Conservation (phyloP, 306 rosid species). For the Alnus rubra region DNA sequence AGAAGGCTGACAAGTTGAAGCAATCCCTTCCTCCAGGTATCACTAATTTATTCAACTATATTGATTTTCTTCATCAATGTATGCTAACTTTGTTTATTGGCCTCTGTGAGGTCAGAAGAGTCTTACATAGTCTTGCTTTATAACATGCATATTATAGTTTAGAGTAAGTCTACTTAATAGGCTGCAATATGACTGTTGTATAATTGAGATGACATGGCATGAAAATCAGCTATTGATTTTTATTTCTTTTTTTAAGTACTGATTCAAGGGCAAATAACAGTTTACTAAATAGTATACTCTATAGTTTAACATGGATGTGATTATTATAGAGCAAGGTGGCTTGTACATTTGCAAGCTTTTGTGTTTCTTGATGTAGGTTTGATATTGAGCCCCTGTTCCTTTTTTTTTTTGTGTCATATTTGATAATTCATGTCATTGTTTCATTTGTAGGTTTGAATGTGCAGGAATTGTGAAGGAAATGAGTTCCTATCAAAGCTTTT, state of each 20-base stretch:
- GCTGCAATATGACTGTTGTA: too few relatives aligned
- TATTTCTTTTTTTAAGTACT: too few relatives aligned
- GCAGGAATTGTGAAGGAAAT: constrained; percentile 67
- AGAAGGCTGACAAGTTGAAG: constrained; percentile 91
- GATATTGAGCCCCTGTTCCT: not conserved
- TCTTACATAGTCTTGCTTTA: too few relatives aligned
- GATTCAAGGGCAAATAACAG: too few relatives aligned
- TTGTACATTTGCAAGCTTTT: too few relatives aligned
- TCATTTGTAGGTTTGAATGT: constrained; percentile 72
- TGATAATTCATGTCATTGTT: not conserved
- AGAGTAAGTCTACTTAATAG: too few relatives aligned
- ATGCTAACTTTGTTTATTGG: not conserved
- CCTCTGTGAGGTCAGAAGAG: not conserved
- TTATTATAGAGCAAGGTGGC: not conserved
- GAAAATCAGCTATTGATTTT: too few relatives aligned
- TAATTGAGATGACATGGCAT: too few relatives aligned
- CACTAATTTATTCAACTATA: not conserved
- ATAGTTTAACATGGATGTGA: not conserved
- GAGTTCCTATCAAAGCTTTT: not conserved
- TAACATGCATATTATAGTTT: not conserved
- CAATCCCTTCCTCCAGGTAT: constrained; percentile 93
- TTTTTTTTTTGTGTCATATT: not conserved
- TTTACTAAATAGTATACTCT: too few relatives aligned
- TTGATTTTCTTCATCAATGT: not conserved
- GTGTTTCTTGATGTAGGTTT: not conserved